Conservation (phyloP, 805 yeast genomes). For the Teunomyces cretensis region DNA sequence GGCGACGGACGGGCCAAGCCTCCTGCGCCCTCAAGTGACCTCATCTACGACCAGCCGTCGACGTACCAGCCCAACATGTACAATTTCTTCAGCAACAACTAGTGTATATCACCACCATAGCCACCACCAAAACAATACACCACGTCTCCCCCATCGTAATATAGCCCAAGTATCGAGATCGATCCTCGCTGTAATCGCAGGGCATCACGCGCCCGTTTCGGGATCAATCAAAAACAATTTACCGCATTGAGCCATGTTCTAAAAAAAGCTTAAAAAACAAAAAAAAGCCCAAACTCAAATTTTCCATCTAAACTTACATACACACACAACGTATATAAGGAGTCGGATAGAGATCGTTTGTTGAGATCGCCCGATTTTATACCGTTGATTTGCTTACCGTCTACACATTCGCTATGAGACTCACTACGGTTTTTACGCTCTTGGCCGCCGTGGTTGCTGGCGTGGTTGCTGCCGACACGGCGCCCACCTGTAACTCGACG, state of each 20-base stretch:
- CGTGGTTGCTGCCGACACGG: slow-evolving; percentile 5
- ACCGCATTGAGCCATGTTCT: not conserved
- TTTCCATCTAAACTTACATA: not conserved
- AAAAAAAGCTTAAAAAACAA: slow-evolving; percentile 1
- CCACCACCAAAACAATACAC: too few species aligned
- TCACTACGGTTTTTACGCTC: not conserved
- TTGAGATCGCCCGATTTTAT: not conserved
- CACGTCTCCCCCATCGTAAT: too few species aligned
- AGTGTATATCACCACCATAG: not conserved
- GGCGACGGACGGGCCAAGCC: not conserved
- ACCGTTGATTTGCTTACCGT: not conserved
- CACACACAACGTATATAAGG: not conserved
- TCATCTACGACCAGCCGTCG: slow-evolving; percentile 39
- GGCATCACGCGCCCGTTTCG: not conserved
- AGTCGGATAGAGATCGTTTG: not conserved
- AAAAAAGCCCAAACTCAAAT: not conserved
- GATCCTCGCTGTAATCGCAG: too few species aligned
- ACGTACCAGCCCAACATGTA: slow-evolving; percentile 49
- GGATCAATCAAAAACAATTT: slow-evolving; percentile 1
- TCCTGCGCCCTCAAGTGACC: slow-evolving; percentile 6
- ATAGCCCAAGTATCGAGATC: too few species aligned
- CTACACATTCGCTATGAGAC: not conserved
- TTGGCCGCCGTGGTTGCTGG: not conserved
- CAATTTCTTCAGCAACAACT: slow-evolving; percentile 34
- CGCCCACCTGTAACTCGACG: slow-evolving; percentile 50